These are phyloP conservation scores for Puccinia polysora DNA, from an alignment of 1,284 basidiomycete species.

Conservation along the genomic window DNA sequence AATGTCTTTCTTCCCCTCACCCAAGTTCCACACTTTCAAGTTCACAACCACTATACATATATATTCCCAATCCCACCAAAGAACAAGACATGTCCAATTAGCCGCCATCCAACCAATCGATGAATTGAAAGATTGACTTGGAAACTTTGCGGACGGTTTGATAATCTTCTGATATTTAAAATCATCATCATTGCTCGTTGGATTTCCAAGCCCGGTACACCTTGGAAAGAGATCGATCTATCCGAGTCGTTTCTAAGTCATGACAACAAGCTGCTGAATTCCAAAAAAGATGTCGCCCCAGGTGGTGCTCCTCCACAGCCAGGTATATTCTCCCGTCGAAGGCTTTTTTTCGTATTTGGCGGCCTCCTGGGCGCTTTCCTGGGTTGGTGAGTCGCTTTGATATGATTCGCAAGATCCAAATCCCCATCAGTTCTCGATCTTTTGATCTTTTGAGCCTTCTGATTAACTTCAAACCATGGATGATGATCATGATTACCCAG, in stretches of 20 bases:
- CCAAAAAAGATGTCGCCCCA: neutral
- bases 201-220: slow-evolving; percentile 4
- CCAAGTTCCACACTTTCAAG: neutral
- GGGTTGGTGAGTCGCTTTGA: slow-evolving; percentile 37
- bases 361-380: slow-evolving; percentile 35
- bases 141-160: neutral
- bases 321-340: slow-evolving; percentile 28
- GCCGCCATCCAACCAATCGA: too few species aligned
- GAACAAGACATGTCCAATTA: too few species aligned
- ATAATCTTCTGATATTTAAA: too few species aligned
- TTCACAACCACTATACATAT: neutral
- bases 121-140: too few species aligned
- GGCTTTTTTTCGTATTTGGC: slow-evolving; percentile 38
- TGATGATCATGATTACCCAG: neutral
- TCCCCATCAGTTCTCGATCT: neutral
- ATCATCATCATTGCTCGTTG: too few species aligned
- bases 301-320: neutral
- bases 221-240: slow-evolving; percentile 17
- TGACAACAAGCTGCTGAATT: neutral
- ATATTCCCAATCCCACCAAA: too few species aligned
- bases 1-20: neutral
- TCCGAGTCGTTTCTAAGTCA: slow-evolving; percentile 8
- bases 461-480: neutral
- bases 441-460: too few species aligned
- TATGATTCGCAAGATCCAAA: neutral